Evolutionary conservation across 169 alveolate species (phyloP), one percentile per base, ranked within the genome.

Genomic region (Plasmodium chabaudi): DNA sequence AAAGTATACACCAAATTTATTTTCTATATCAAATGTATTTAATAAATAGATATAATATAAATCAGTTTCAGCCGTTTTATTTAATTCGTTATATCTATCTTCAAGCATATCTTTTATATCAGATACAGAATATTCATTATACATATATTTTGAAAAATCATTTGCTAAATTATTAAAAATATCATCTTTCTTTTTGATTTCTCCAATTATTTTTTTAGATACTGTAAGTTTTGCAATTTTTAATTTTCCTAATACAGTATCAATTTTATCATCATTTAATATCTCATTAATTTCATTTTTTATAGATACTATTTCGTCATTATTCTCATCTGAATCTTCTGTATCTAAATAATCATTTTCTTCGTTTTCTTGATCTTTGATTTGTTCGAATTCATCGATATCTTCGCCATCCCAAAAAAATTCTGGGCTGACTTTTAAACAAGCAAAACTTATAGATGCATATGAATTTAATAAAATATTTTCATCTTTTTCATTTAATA

Each of bases 81-180:
- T 77, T 56, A 63, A 17, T 64, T 77, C 88, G 5, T 77, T 77
- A 55, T 77, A 77, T 19, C 77, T 9, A 17, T 77, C 88, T 25
- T 77, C 88, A 2, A 77, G 9, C 19, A 77, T 13, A 19, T 77
- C 88, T 13, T 63, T 63, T 21, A 77, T n/a, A 23, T 77, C 88
- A 2, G 53, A 13, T 0, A 60, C 15, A 2, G 49, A 67, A 77
- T 21, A 63, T 0, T 63, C 34, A 15, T 47, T n/a, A 1, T 27
- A 0, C 19, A 61, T 39, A 34, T 3, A 34, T 15, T 9, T 2
- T 0, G 68, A 61, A 3, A 77, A 5, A 25, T 19, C 23, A 9
- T 77, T 27, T 49, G 59, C 88, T 57, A 77, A 19, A 27, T 63
- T 19, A 12, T 61, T 55, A 17, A 77, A 77, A 49, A 77, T 46